Base-by-base conservation (phyloP, 23 red algal species). In the Rhodosorus marinus region DNA sequence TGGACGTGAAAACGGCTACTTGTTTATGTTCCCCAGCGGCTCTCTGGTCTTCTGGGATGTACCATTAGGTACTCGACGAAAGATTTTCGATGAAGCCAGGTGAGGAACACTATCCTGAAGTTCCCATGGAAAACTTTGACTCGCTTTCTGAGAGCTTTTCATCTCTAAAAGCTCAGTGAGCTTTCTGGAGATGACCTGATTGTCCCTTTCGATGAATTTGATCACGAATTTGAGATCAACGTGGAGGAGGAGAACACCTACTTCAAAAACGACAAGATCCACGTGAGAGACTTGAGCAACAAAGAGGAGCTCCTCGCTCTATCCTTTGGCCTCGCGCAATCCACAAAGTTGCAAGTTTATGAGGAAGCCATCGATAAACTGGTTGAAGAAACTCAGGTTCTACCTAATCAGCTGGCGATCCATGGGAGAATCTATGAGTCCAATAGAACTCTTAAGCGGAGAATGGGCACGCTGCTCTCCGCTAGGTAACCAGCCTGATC, bases 31-130 rank as follows among this genome's bases (percentile, higher is more conserved):
- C 63, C 51, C 62, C 27, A 81, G 73, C 21, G 87, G 87, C 20
- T 64, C 87, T n/a, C 36, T 60, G 4, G 87, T 94, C 23, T 83
- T 94, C 60, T 94, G 87, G 87, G 76, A 66, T 28, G 63, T 83
- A 20, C 76, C 76, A 22, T 35, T 61, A 31, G 33, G 11, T 14
- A 30, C 27, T n/a, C 2, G 6, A 11, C 57, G 15, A 8, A 1
- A 11, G 3, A 61, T 61, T 11, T 1, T 11, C n/a, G n/a, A 31
- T 7, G 31, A 28, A 14, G n/a, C n/a, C n/a, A n/a, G n/a, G n/a
- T n/a, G n/a, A n/a, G n/a, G n/a, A n/a, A n/a, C n/a, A n/a, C n/a
- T n/a, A n/a, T n/a, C n/a, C n/a, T n/a, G n/a, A n/a, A n/a, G n/a
- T n/a, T n/a, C n/a, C n/a, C n/a, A n/a, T n/a, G n/a, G n/a, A n/a